Evolutionary conservation across 2,329 filamentous ascomycete species (phyloP).

Genomic region (Cladosporium sp.): DNA sequence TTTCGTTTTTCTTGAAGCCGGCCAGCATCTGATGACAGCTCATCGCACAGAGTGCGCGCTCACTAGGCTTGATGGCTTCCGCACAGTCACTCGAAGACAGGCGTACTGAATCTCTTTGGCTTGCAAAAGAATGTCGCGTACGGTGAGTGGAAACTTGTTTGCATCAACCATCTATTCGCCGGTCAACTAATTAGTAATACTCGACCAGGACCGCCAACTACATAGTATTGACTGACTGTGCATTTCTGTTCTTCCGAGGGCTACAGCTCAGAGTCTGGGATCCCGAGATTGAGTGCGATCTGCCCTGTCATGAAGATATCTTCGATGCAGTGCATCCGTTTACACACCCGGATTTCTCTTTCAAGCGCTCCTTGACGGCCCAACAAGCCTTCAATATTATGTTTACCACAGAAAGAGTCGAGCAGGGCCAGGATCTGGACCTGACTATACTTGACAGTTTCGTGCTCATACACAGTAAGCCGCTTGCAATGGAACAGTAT

Average conservation of each 20-base stretch:
- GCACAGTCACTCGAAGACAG: background rate
- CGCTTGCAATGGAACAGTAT: background rate
- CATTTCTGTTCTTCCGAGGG: constrained; percentile 22
- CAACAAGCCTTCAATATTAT: background rate
- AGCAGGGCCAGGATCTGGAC: no score
- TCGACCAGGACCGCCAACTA: background rate
- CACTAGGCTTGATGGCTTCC: background rate
- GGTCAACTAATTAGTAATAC: background rate
- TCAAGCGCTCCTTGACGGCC: constrained; percentile 17
- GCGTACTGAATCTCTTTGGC: background rate
- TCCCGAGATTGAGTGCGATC: constrained; percentile 17
- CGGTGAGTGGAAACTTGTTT: background rate
- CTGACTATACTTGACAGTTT: background rate
- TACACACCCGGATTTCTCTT: constrained; percentile 17
- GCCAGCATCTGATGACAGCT: background rate
- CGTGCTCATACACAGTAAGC: background rate
- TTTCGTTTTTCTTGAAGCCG: background rate
- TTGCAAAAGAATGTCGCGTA: background rate
- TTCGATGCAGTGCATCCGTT: constrained; percentile 22
- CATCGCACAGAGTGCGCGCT: background rate
- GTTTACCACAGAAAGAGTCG: background rate
- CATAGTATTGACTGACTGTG: constrained; percentile 16
- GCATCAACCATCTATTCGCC: background rate
- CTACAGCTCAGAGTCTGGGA: constrained; percentile 17
- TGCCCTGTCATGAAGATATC: constrained; percentile 18